phyloP scores from a whole-genome alignment of 2,329 filamentous ascomycete genomes.

The Sclerotinia glacialis region DNA sequence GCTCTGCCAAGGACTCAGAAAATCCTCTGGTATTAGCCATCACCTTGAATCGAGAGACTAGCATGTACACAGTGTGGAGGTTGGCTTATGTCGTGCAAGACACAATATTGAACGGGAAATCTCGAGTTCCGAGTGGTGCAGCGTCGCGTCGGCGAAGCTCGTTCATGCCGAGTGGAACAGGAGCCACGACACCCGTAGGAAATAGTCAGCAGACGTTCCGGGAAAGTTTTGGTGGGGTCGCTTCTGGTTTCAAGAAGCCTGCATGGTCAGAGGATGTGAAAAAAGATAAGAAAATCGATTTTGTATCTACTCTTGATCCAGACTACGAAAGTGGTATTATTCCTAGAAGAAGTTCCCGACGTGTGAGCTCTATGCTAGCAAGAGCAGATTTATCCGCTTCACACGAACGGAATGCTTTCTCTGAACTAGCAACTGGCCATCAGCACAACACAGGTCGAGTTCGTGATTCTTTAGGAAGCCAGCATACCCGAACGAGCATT shows the following conservation, averaged over 20 bases:
- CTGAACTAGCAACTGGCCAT: constrained; percentile 57
- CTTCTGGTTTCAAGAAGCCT: constrained; percentile 27
- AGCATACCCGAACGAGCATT: constrained; percentile 59
- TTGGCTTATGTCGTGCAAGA: constrained; percentile 72
- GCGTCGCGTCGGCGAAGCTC: constrained; percentile 54
- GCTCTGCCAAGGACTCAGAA: constrained; percentile 41
- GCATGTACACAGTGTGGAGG: constrained; percentile 81
- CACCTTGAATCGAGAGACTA: constrained; percentile 74
- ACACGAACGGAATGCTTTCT: constrained; percentile 76
- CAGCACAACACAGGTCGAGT: constrained; percentile 44
- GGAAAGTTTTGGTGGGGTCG: constrained; percentile 66
- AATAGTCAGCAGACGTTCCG: constrained; percentile 60
- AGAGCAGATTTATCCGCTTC: constrained; percentile 82
- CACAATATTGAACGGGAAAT: constrained; percentile 44
- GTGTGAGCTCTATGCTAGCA: constrained; percentile 88
- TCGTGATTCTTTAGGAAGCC: constrained; percentile 69
- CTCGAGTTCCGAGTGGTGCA: constrained; percentile 38
- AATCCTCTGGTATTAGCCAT: constrained; percentile 69
- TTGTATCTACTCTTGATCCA: constrained; percentile 69
- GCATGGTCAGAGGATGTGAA: constrained; percentile 29
- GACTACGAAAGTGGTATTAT: constrained; percentile 56
- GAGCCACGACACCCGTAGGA: constrained; percentile 69
- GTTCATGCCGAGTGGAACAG: constrained; percentile 68
- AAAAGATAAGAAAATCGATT: constrained; percentile 48
- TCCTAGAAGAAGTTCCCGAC: constrained; percentile 62